Evolutionary conservation across 495 filamentous ascomycete genomes (phyloP), one percentile per base, ranked within the genome.

Genomic region (Trichoderma orchidacearum): DNA sequence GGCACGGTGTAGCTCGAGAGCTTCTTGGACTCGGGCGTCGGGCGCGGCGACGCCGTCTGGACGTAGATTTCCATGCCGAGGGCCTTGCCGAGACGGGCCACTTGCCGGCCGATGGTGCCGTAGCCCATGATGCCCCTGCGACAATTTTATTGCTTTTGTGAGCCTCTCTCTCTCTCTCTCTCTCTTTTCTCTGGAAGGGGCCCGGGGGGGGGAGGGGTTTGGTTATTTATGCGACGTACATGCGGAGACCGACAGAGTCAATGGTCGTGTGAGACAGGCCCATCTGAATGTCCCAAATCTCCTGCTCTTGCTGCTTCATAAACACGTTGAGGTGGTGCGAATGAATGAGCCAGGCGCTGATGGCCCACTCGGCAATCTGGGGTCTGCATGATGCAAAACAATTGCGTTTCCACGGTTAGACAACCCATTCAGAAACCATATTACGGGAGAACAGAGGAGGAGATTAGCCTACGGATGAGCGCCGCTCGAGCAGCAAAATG

Each of bases 1-100:
- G 87, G 83, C 0, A 89, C 80, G 58, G 85, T 81, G 62, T 84
- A 94, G 1, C 27, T 28, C 2, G 81, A 80, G 63, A 92, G 87
- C 51, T 68, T 72, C 35, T 79, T 80, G 12, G 79, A 72, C 36
- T 75, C 75, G 0, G 77, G 73, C 0, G 77, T 81, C 3, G 67
- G 54, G 23, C 79, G 75, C 0, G 84, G 78, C 4, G 75, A 76
- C 2, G 85, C 86, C 1, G 89, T 94, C 72, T 87, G 90, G 9
- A 89, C 90, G 59, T 90, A 75, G 17, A 96, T 82, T 27, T 83
- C 78, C 83, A 90, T 90, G 3, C 90, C 90, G 59, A 93, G 66
- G 4, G 85, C 85, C 3, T 78, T 75, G 3, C 79, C 81, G 0
- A 93, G 75, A 15, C 84, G 77, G 21, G 79, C 89, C 53, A 82